Percentiles rank a stretch among this genome's conserved stretches.
Conservation (phyloP, 345 rosid genomes). For the Atalantia buxifolia region DNA sequence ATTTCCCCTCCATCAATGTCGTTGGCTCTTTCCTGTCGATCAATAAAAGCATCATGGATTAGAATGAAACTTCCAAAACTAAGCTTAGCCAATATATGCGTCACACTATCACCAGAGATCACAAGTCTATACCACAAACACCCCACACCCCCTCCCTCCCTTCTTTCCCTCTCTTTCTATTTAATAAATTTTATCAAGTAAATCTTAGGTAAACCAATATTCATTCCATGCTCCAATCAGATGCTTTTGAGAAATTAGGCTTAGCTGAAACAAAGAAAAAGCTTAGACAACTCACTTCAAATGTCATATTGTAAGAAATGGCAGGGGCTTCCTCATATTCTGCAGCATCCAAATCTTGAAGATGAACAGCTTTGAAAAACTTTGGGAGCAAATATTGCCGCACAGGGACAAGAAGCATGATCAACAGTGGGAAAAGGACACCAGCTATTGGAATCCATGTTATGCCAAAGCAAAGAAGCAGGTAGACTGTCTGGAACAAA, state of each 20-base stretch:
- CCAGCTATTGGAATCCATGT: slow-evolving; percentile 87
- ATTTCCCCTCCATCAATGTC: slow-evolving; percentile 46
- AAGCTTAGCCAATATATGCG: not conserved
- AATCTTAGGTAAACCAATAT: not conserved
- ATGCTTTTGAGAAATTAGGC: not conserved
- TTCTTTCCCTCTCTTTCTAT: too few species aligned
- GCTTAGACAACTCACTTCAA: slow-evolving; percentile 42
- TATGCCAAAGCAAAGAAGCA: slow-evolving; percentile 65
- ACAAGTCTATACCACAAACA: not conserved
- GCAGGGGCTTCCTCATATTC: slow-evolving; percentile 78
- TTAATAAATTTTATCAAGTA: too few species aligned
- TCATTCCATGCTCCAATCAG: not conserved
- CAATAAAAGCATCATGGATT: slow-evolving; percentile 12
- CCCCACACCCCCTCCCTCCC: too few species aligned
- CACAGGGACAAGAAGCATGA: slow-evolving; percentile 77
- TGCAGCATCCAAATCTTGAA: slow-evolving; percentile 75
- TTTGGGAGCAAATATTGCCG: slow-evolving; percentile 64
- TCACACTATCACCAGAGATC: not conserved
- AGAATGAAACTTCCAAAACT: slow-evolving; percentile 1
- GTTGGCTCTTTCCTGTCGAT: slow-evolving; percentile 36
- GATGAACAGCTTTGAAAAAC: slow-evolving; percentile 69
- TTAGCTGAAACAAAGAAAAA: slow-evolving; percentile 4
- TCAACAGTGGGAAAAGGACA: slow-evolving; percentile 66
- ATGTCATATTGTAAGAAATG: slow-evolving; percentile 46
- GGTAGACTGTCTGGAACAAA: slow-evolving; percentile 59